Conservation (phyloP, 1,284 basidiomycete genomes). For the Paramarasmius palmivorus region DNA sequence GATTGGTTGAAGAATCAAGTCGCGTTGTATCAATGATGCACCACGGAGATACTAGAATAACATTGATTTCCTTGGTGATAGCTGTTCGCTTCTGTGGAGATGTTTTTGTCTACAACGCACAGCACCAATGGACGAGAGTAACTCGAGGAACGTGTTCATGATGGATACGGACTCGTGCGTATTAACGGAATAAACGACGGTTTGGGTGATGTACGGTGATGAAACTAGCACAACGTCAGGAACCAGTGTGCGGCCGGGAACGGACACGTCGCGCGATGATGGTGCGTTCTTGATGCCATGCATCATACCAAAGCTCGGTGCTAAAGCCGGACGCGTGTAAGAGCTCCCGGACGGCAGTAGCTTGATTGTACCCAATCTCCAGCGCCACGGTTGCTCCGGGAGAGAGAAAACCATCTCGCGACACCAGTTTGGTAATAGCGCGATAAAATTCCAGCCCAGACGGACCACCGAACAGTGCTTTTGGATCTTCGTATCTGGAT, state of each 20-base stretch:
- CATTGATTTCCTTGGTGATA: too few relatives aligned
- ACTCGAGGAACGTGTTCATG: too few relatives aligned
- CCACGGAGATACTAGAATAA: too few relatives aligned
- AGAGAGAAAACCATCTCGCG: constrained; percentile 44
- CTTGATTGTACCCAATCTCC: constrained; percentile 82
- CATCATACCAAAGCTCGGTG: constrained; percentile 75
- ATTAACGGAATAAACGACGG: background rate
- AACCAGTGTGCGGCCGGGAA: background rate
- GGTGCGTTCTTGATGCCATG: constrained; percentile 70
- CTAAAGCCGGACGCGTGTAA: constrained; percentile 43
- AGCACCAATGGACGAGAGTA: too few relatives aligned
- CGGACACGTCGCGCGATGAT: constrained; percentile 46
- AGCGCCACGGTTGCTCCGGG: constrained; percentile 63
- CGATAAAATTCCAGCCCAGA: constrained; percentile 80
- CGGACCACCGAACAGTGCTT: constrained; percentile 78
- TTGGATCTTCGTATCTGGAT: constrained; percentile 74
- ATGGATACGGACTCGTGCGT: too few relatives aligned
- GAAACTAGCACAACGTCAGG: background rate
- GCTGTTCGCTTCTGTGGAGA: too few relatives aligned
- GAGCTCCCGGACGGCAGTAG: constrained; percentile 57
- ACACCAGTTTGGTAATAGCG: constrained; percentile 63
- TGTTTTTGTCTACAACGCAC: too few relatives aligned
- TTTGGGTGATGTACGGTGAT: background rate
- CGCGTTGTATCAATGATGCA: too few relatives aligned
- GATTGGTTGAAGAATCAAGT: too few relatives aligned